A percentile compares a stretch with the other conserved stretches of the same genome.
Conservation (phyloP, 2,329 filamentous ascomycete species). For the Daldinia eschscholtzii region DNA sequence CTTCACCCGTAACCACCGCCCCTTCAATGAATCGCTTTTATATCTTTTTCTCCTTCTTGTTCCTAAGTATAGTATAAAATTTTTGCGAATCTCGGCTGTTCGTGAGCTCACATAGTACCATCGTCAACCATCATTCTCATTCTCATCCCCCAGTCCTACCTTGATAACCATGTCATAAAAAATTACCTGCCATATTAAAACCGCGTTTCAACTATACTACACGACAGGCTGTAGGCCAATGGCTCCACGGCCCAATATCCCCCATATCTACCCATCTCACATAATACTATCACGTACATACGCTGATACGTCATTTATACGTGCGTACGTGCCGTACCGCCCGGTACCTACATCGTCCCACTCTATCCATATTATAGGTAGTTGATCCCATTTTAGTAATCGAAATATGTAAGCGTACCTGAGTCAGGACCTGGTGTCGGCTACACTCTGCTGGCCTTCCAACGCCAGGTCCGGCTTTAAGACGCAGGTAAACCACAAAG, state of each 20-base stretch:
- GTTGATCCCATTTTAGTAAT: constrained; percentile 13
- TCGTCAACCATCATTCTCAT: not conserved
- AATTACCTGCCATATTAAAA: constrained; percentile 25
- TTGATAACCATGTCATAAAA: constrained; percentile 20
- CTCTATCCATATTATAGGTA: not conserved
- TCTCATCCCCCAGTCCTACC: not conserved
- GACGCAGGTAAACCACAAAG: not conserved
- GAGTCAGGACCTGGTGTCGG: constrained; percentile 17
- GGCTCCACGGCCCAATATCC: constrained; percentile 9
- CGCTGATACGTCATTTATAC: not conserved
- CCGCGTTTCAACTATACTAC: constrained; percentile 28
- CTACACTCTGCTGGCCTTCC: not conserved
- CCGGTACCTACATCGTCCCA: not conserved
- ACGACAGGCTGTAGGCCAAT: not conserved
- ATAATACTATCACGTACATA: constrained; percentile 10
- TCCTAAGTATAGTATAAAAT: not conserved
- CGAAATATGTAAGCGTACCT: not conserved
- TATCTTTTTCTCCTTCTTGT: not conserved
- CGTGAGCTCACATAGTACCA: constrained; percentile 1
- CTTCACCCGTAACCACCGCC: constrained; percentile 5
- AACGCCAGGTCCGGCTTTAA: constrained; percentile 6
- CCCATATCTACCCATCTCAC: constrained; percentile 15
- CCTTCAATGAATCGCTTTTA: not conserved
- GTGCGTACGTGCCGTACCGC: not conserved
- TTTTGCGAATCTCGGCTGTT: constrained; percentile 9